Percentiles rank a stretch among this genome's conserved stretches.
Evolutionary conservation across 1,284 basidiomycete genomes (phyloP).

Genomic region (Leccinum laetum): DNA sequence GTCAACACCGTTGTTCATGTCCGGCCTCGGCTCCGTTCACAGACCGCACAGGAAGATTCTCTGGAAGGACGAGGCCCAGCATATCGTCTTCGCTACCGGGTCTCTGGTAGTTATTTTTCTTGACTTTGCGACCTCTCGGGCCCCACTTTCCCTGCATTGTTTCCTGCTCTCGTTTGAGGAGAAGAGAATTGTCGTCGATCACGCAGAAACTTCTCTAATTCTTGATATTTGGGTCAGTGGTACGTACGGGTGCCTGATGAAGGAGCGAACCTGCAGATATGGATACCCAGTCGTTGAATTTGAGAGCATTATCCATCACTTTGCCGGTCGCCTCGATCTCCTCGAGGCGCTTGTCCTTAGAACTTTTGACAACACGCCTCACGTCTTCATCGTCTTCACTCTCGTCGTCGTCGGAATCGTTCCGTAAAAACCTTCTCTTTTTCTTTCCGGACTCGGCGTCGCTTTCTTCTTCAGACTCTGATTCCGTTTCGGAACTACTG

Average conservation of each 20-base stretch:
- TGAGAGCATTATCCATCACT: constrained; percentile 92
- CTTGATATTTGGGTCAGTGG: constrained; percentile 43
- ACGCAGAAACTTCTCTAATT: constrained; percentile 99
- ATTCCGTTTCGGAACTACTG: constrained; percentile 45
- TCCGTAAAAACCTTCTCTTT: constrained; percentile 48
- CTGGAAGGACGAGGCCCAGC: no score
- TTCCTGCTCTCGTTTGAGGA: no score
- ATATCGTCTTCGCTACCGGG: no score
- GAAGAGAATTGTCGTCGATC: no score
- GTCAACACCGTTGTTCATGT: no score
- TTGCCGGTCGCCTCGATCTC: constrained; percentile 91
- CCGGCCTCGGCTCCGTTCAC: no score
- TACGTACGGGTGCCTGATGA: not conserved
- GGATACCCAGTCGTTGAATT: constrained; percentile 96
- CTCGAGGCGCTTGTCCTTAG: constrained; percentile 83
- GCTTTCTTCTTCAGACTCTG: constrained; percentile 44
- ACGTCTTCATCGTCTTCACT: constrained; percentile 74
- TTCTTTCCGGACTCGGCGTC: constrained; percentile 47
- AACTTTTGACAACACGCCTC: constrained; percentile 77
- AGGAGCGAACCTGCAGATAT: constrained; percentile 75
- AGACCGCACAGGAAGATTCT: no score
- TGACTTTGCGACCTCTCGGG: no score
- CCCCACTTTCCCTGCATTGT: no score
- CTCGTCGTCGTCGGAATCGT: constrained; percentile 62
- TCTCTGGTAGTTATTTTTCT: no score